Evolutionary conservation across 1,139 yeast species (phyloP).

Genomic region (Kurtzmaniella quercitrusa): DNA sequence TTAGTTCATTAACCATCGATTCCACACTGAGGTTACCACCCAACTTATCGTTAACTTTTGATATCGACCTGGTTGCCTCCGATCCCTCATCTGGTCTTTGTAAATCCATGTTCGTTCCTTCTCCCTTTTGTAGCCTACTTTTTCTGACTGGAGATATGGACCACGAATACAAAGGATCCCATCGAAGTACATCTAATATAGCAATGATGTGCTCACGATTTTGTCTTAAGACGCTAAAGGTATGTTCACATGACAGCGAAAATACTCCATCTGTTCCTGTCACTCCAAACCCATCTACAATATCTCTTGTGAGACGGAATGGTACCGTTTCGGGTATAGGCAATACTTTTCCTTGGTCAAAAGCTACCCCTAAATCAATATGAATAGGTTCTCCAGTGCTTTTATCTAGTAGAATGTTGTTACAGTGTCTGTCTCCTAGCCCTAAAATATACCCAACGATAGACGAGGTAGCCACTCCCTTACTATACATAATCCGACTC

Average conservation of each 20-base stretch:
- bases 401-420: slow-evolving; percentile 79
- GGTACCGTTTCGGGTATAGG: slow-evolving; percentile 94
- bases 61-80: slow-evolving; percentile 77
- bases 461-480: slow-evolving; percentile 81
- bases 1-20: slow-evolving; percentile 77
- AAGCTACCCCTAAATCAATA: slow-evolving; percentile 93
- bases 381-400: slow-evolving; percentile 88
- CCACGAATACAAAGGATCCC: slow-evolving; percentile 96
- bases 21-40: slow-evolving; percentile 71
- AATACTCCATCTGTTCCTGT: slow-evolving; percentile 79
- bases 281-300: slow-evolving; percentile 89
- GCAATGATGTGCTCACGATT: slow-evolving; percentile 71
- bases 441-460: slow-evolving; percentile 87
- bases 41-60: slow-evolving; percentile 68
- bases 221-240: slow-evolving; percentile 60
- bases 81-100: slow-evolving; percentile 53
- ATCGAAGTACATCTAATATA: slow-evolving; percentile 77
- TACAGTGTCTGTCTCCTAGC: slow-evolving; percentile 91
- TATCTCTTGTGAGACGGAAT: slow-evolving; percentile 82
- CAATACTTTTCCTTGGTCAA: slow-evolving; percentile 82
- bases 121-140: slow-evolving; percentile 48
- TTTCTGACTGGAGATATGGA: slow-evolving; percentile 67
- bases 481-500: slow-evolving; percentile 61
- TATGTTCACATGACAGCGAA: slow-evolving; percentile 67
- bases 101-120: slow-evolving; percentile 18